Conservation (phyloP, 176 grass and related monocot genomes). For the Lolium rigidum region DNA sequence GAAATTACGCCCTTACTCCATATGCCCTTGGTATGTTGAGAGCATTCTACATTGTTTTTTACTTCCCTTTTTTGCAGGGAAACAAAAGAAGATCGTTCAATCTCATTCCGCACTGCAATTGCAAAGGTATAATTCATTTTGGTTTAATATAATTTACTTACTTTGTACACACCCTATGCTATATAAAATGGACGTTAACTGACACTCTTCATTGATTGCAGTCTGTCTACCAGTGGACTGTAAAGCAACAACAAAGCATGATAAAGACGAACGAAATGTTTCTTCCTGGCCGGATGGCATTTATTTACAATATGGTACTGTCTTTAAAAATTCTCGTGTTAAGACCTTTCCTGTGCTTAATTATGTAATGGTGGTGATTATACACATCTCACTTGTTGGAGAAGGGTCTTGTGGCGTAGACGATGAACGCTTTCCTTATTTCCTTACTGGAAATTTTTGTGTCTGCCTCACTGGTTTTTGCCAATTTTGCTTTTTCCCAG, state of each 20-base stretch:
- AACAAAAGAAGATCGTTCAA: constrained; percentile 66
- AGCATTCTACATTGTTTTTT: constrained; percentile 25
- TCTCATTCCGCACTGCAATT: constrained; percentile 91
- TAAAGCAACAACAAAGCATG: constrained; percentile 87
- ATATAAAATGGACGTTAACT: constrained; percentile 34
- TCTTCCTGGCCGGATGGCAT: constrained; percentile 97
- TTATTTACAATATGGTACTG: constrained; percentile 94
- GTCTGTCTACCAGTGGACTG: constrained; percentile 97
- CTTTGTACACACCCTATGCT: constrained; percentile 13
- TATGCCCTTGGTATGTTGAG: background rate
- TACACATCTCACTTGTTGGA: constrained; percentile 18
- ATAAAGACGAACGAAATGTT: constrained; percentile 93
- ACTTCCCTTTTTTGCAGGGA: constrained; percentile 50
- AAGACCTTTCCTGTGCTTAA: constrained; percentile 41
- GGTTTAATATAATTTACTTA: constrained; percentile 7
- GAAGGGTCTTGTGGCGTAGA: background rate
- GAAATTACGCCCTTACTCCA: background rate
- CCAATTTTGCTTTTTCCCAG: too few species aligned
- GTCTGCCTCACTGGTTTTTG: too few species aligned
- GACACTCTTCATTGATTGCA: constrained; percentile 48
- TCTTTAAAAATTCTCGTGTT: constrained; percentile 18
- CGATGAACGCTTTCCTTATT: constrained; percentile 9
- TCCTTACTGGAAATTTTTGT: too few species aligned
- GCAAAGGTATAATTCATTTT: constrained; percentile 67
- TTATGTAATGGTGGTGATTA: background rate